Evolutionary conservation across 2,329 filamentous ascomycete genomes (phyloP), one percentile per base, ranked within the genome.

Genomic region (Calycina marina): DNA sequence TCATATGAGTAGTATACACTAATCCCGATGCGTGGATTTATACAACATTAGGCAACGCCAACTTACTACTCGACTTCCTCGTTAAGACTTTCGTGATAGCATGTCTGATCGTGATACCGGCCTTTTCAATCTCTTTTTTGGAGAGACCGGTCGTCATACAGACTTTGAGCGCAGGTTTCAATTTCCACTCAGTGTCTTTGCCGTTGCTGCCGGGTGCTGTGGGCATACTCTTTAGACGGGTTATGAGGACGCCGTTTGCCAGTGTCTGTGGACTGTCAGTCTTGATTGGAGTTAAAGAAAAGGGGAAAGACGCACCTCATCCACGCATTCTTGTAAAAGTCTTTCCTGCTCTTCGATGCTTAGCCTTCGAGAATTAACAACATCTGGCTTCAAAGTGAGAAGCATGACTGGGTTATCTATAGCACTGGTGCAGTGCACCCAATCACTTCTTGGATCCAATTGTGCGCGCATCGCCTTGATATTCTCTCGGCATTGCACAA

Each of bases 91-190:
- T 94, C 31, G 86, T 93, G 44, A 96, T 82, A 10, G 90, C 88
- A 58, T 94, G 86, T 38, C 88, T 69, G 44, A 98, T 86, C 6
- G 72, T 76, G 5, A 77, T 74, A 10, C 86, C 90, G 1, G 90
- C 84, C 63, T 92, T 93, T 60, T 98, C 92, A 34, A 86, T 80
- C 56, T 98, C 90, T 61, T 93, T 94, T 63, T 81, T 92, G 14
- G 81, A 80, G 40, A 98, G 61, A 2, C 81, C 90, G 4, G 72
- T 81, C 0, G 86, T 93, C 33, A 94, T 65, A 52, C 88, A 96
- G 9, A 96, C 72, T 59, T 96, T 94, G 40, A 98, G 66, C 1
- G 84, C 83, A 6, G 90, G 83, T 45, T 71, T 67, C n/a, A 77
- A 64, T 38, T 71, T 68, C 62, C 78, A 82, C 20, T 66, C 67